Evolutionary conservation across 2,329 filamentous ascomycete genomes (phyloP), one percentile per base, ranked within the genome.

Genomic region (Penicillium sp.): DNA sequence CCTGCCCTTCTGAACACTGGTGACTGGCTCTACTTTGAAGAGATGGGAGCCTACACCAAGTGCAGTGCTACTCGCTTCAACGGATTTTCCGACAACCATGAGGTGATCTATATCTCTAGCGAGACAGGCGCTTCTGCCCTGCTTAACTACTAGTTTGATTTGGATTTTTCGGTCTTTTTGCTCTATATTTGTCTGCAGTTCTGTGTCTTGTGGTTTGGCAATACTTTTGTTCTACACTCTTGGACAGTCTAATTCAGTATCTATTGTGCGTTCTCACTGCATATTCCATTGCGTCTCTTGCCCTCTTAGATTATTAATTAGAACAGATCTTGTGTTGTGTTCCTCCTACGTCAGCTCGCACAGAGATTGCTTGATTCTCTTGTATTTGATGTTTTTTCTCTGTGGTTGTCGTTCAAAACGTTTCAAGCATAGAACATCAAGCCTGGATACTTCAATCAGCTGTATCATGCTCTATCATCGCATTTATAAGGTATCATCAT

Each of bases 31-130:
- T 99, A 96, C 79, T 99, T 99, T 75, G 91, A 97, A 78, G 86
- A 96, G 58, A 99, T 99, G 94, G 94, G 94, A 51, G 93, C 94
- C 23, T 99, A 99, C 76, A 97, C 94, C 65, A 96, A 92, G 81
- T 97, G 93, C 81, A 97, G 91, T 56, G 93, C 94, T 60, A 99
- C 94, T 53, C 87, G 89, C 70, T 99, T 99, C 86, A 99, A 99
- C 66, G 94, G 94, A 60, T 99, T 97, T 77, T 89, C 87, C 51
- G 90, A 97, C 75, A 82, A 86, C 65, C 94, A 99, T 74, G 89
- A 96, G 67, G 88, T 95, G 60, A 86, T 97, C 61, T 97, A 97
- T 71, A 88, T 97, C 64, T 96, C 88, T 73, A 97, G 91, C 75
- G 94, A 99, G 83, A 83, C 89, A 18, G 93, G 90, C 43, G 94